Evolutionary conservation across 169 alveolate species (phyloP).

Genomic region (Neospora caninum): DNA sequence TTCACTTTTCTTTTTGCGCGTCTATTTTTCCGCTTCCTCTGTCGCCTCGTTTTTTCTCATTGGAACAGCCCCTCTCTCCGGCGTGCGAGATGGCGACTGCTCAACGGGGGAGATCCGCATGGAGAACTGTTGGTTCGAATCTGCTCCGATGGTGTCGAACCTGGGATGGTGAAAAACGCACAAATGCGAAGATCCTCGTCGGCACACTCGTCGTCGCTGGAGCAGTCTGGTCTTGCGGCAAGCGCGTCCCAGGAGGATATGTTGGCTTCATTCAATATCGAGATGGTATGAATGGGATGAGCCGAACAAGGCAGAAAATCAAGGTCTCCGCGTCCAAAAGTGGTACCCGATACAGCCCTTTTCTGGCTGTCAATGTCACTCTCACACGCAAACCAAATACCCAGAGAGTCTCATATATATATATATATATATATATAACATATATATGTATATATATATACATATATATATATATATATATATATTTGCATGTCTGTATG

Average conservation of each 20-base stretch:
- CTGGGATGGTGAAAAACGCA: not conserved
- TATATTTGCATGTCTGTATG: no score
- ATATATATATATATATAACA: no score
- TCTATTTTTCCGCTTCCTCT: not conserved
- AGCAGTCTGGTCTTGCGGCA: constrained; percentile 11
- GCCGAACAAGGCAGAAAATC: no score
- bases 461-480: no score
- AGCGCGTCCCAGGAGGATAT: constrained; percentile 27
- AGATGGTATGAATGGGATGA: not conserved
- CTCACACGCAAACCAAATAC: no score
- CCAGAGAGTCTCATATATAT: no score
- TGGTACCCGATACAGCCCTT: no score
- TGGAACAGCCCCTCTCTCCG: no score
- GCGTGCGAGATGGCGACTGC: not conserved
- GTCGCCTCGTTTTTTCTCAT: not conserved
- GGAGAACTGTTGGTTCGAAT: not conserved
- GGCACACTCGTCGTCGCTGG: constrained; percentile 23
- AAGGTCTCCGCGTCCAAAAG: no score
- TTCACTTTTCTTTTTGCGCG: not conserved
- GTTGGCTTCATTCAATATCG: constrained; percentile 23
- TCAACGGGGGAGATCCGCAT: not conserved
- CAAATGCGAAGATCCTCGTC: not conserved
- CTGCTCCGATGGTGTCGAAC: not conserved
- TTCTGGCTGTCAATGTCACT: no score
- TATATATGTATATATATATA: no score